Evolutionary conservation across 306 rosid species (phyloP), one percentile per base, ranked within the genome.

Genomic region (Pyrus bretschneideri): DNA sequence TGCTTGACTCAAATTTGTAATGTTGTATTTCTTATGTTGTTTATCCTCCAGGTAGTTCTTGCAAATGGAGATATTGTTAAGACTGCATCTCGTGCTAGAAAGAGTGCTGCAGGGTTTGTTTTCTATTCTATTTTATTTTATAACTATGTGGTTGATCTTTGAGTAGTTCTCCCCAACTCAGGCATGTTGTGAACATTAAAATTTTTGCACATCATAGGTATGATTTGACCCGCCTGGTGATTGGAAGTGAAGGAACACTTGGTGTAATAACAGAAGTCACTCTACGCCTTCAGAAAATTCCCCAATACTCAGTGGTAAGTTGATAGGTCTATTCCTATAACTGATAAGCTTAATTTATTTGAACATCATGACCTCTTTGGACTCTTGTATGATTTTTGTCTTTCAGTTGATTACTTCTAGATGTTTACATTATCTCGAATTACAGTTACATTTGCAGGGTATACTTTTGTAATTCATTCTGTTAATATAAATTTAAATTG

Each of bases 241-340:
- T 95, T 87, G 98, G 98, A 88, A 95, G 98, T 81, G 98, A 95
- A 90, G 98, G 98, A 81, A 92, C 98, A 52, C 93, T 92, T 65
- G 98, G 97, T 58, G 86, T 90, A 62, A 88, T 92, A 79, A 92
- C 97, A 73, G 98, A 95, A 89, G 90, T 87, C 77, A 92, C 98
- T 61, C 85, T 95, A 65, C 85, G 90, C 73, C 98, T 95, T 82
- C 98, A 95, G 83, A 92, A 89, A 83, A 83, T 95, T 83, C 98
- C 97, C 14, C 84, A 89, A 75, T 69, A 82, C 80, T 95, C 98
- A 67, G 97, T 95, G 97, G 98, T 91, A 87, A 55, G 23, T 72
- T 64, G 68, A 72, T 33, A 25, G 22, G 52, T 27, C 18, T 18
- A 42, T 40, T 61, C 6, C 38, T 33, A 33, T 61, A 58, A 13